Evolutionary conservation across 176 grass and related monocot genomes (phyloP).

Genomic region (Neostapfia colusana): DNA sequence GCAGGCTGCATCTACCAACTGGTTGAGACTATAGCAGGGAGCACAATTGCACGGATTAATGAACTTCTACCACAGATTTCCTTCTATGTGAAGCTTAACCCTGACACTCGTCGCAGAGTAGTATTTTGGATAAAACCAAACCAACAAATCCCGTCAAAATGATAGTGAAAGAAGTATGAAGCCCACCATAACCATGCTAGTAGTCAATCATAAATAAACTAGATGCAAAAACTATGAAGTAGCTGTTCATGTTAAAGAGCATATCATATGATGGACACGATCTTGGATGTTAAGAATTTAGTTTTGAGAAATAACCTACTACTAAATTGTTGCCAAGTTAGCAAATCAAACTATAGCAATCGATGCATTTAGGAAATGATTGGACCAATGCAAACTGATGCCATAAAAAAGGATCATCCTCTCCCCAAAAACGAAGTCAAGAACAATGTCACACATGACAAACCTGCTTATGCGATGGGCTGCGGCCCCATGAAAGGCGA

Average conservation of each 20-base stretch:
- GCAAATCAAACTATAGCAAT: neutral
- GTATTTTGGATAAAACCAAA: neutral
- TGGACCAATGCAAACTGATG: slow-evolving; percentile 2
- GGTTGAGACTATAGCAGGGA: neutral
- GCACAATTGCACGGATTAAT: neutral
- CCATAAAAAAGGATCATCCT: too few species aligned
- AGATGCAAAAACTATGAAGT: neutral
- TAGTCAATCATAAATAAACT: slow-evolving; percentile 16
- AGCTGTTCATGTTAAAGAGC: slow-evolving; percentile 6
- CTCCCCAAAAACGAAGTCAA: neutral
- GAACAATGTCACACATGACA: neutral
- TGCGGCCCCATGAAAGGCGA: too few species aligned
- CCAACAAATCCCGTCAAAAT: neutral
- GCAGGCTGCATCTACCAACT: too few species aligned
- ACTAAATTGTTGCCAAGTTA: neutral
- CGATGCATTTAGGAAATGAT: neutral
- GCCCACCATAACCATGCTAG: neutral
- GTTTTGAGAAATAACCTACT: neutral
- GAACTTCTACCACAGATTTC: neutral
- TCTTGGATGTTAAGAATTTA: too few species aligned
- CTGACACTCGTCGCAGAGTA: neutral
- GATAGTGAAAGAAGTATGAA: neutral
- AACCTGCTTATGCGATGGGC: slow-evolving; percentile 86
- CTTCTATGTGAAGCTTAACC: neutral
- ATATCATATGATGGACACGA: neutral